Base-by-base conservation (phyloP, 2,329 filamentous ascomycete species). In the Apiospora marii region DNA sequence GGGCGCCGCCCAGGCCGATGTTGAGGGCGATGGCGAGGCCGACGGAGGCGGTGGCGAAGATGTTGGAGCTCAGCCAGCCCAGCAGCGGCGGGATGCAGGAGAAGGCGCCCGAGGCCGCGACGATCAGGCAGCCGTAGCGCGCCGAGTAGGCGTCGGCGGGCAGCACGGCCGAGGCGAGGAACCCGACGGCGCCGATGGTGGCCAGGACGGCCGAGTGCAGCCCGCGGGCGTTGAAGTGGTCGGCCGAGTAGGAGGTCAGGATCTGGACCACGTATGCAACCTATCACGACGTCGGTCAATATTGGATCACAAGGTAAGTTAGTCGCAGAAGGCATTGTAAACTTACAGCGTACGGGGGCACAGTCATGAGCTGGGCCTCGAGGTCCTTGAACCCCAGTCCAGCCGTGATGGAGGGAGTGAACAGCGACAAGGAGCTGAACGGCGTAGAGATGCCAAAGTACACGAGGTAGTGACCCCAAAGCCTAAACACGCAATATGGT, bases 11-110 rank as follows among this genome's bases (percentile, higher is more conserved):
- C 22, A 92, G 85, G 0, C 89, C 90, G 16, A 93, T 88, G 73
- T 93, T 93, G 71, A 94, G 81, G 1, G 91, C 92, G 71, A 93
- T 92, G 0, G 91, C 92, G 19, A 94, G 84, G 0, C 91, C 91
- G 0, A 89, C 88, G 0, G 91, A 87, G 0, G 89, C 89, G 0
- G 92, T 92, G 69, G 86, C 89, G 76, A 88, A 88, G 49, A 93
- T 83, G 77, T 93, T 93, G 51, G 88, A 89, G 12, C 89, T 90
- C 2, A 93, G 83, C 91, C 91, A 93, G 30, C 90, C 91, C 0
- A 92, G 84, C 37, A 93, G 84, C 0, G 91, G 91, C 0, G 92
- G 91, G 61, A 93, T 92, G 74, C 89, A 91, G 0, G 90, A 87
- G 74, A 94, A 94, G 0, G 91, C 85, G 0, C 92, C 92, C 1